phyloP scores from a whole-genome alignment of 805 yeast species.

The Brettanomyces naardenensis region DNA sequence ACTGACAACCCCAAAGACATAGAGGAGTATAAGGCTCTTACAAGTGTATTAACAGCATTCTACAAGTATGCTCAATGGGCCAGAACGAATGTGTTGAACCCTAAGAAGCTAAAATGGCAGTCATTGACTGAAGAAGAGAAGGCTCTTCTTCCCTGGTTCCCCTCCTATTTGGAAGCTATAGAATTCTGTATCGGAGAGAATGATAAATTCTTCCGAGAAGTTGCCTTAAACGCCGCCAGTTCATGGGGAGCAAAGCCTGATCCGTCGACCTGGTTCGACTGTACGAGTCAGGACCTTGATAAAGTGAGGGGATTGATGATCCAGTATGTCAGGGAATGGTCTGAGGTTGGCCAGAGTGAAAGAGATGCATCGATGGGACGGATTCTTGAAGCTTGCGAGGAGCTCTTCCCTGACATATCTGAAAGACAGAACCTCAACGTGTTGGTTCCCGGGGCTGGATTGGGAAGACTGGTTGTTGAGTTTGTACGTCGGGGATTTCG shows the following conservation, averaged over 20 bases:
- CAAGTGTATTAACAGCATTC: slow-evolving; percentile 25
- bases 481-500: slow-evolving; percentile 46
- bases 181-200: slow-evolving; percentile 38
- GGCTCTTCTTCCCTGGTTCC: slow-evolving; percentile 42
- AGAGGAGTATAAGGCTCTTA: slow-evolving; percentile 25
- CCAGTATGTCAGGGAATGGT: slow-evolving; percentile 59
- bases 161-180: slow-evolving; percentile 31
- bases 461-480: slow-evolving; percentile 52
- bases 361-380: slow-evolving; percentile 31
- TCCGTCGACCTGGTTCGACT: slow-evolving; percentile 34
- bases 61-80: slow-evolving; percentile 29
- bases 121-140: slow-evolving; percentile 34
- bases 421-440: slow-evolving; percentile 33
- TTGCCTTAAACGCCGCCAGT: slow-evolving; percentile 36
- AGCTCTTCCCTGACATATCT: slow-evolving; percentile 29
- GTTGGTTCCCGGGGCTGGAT: slow-evolving; percentile 58
- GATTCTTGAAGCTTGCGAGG: slow-evolving; percentile 29
- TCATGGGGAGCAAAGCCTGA: slow-evolving; percentile 39
- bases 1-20: slow-evolving; percentile 8
- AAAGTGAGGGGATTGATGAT: slow-evolving; percentile 50
- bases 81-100: slow-evolving; percentile 20
- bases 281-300: slow-evolving; percentile 38
- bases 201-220: slow-evolving; percentile 31
- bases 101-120: slow-evolving; percentile 26
- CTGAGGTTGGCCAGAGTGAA: slow-evolving; percentile 41